Base-by-base conservation (phyloP, 2,329 filamentous ascomycete species). In the Fusarium scirpi region DNA sequence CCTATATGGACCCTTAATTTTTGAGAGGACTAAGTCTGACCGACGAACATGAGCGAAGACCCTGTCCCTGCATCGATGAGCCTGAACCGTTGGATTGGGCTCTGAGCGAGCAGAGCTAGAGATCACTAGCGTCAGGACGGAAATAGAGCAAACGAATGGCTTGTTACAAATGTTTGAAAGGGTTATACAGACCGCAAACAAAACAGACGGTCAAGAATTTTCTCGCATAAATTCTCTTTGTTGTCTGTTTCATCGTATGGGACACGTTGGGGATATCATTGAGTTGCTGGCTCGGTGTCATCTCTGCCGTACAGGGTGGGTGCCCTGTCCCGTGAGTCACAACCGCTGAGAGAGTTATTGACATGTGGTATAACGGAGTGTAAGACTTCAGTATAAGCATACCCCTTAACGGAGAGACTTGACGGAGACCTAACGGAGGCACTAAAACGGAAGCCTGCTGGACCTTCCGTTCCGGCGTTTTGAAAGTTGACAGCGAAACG, bases 1-100 rank as follows among this genome's bases (percentile, higher is more conserved):
- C 44, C 6, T 29, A 65, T 29, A 65, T 65, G 65, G 60, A 62
- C 71, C 70, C 58, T 55, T 69, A 58, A 60, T 46, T 52, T 67
- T 54, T 40, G 25, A 44, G 43, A n/a, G n/a, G n/a, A n/a, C n/a
- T n/a, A n/a, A n/a, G 34, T 55, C 58, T 62, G 59, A 62, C 40
- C 49, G 45, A 59, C 49, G 60, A 48, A 43, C 54, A 47, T 58
- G 40, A 63, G 34, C 41, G 49, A 43, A 27, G 38, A 55, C 70
- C 70, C 54, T 62, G 72, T 58, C 72, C 72, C 58, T 74, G 72
- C 62, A 62, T 56, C 18, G 44, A 51, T 65, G 58, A 74, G 63
- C 72, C 72, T 74, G 72, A 75, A 71, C 70, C 62, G 57, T 72
- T 70, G 63, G 52, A 63, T 70, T 74, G 72, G 62, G 68, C 69